phyloP scores from a whole-genome alignment of 1,139 yeast genomes.

The Candida anutae region DNA sequence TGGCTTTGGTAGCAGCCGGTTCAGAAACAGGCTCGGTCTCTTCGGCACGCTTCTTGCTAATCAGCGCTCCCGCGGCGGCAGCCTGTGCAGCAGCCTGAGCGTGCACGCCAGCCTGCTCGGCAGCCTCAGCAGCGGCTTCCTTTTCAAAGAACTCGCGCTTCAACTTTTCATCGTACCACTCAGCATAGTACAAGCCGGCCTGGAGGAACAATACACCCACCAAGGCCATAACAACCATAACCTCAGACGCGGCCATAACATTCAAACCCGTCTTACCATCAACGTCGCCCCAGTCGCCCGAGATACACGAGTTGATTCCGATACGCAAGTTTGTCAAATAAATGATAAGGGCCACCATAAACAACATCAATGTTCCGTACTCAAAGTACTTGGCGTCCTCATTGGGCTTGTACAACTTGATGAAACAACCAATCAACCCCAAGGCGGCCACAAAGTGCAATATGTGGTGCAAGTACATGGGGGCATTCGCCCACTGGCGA shows the following conservation, averaged over 20 bases:
- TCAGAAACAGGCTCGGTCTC: constrained; percentile 1
- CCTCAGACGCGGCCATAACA: constrained; percentile 85
- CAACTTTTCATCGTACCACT: constrained; percentile 59
- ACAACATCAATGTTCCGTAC: constrained; percentile 72
- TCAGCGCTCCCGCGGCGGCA: constrained; percentile 9
- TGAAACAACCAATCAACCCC: constrained; percentile 66
- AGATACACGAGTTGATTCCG: constrained; percentile 63
- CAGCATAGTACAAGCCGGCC: constrained; percentile 86
- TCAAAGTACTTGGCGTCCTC: constrained; percentile 84
- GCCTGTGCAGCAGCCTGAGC: constrained; percentile 4
- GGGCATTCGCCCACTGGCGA: constrained; percentile 59
- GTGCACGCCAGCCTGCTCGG: constrained; percentile 5
- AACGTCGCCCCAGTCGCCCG: constrained; percentile 91
- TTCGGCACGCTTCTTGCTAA: constrained; percentile 3
- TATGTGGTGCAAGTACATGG: constrained; percentile 49
- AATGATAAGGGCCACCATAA: constrained; percentile 64
- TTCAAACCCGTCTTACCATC: constrained; percentile 78
- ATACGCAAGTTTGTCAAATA: constrained; percentile 81
- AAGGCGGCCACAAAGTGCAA: constrained; percentile 51
- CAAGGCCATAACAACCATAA: constrained; percentile 64
- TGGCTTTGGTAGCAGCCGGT: constrained; percentile 1
- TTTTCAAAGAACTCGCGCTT: constrained; percentile 41
- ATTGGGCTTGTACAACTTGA: constrained; percentile 78
- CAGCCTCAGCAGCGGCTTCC: constrained; percentile 21
- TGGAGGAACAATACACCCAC: constrained; percentile 78